Evolutionary conservation across 2,329 filamentous ascomycete species (phyloP).

Genomic region (Arthrobotrys iridis): DNA sequence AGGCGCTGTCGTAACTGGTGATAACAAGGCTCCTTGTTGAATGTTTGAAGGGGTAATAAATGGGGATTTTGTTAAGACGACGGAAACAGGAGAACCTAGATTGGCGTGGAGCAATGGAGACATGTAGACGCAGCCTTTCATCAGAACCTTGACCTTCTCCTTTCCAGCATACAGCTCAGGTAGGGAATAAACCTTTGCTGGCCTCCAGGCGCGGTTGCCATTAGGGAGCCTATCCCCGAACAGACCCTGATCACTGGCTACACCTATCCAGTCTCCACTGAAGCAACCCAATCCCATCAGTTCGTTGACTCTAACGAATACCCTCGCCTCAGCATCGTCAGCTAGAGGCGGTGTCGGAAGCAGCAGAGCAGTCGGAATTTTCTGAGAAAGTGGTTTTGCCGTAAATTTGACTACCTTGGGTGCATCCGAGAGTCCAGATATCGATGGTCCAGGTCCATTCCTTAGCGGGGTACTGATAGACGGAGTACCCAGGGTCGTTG

Average conservation of each 20-base stretch:
- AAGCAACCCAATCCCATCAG: constrained; percentile 93
- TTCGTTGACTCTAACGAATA: constrained; percentile 89
- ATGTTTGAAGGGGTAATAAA: constrained; percentile 47
- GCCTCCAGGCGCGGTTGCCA: constrained; percentile 71
- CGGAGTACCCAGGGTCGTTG: constrained; percentile 42
- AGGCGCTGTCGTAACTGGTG: constrained; percentile 62
- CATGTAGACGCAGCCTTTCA: constrained; percentile 70
- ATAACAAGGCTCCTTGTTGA: constrained; percentile 52
- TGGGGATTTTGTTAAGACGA: constrained; percentile 49
- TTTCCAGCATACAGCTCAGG: constrained; percentile 75
- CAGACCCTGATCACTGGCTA: constrained; percentile 57
- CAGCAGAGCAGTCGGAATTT: constrained; percentile 79
- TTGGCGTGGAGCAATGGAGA: constrained; percentile 90
- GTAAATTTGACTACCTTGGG: constrained; percentile 50
- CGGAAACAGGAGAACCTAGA: constrained; percentile 66
- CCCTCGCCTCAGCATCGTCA: constrained; percentile 85
- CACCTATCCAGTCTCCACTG: constrained; percentile 89
- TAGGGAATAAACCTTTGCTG: constrained; percentile 87
- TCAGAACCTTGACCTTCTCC: constrained; percentile 58
- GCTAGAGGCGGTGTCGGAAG: constrained; percentile 80
- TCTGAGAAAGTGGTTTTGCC: constrained; percentile 59
- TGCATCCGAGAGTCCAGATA: constrained; percentile 72
- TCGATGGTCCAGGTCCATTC: constrained; percentile 37
- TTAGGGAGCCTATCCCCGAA: constrained; percentile 59
- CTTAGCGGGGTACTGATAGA: constrained; percentile 40